These are phyloP conservation scores for Eucalyptus pauciflora DNA, from an alignment of 345 rosid genomes.

Conservation along the genomic window DNA sequence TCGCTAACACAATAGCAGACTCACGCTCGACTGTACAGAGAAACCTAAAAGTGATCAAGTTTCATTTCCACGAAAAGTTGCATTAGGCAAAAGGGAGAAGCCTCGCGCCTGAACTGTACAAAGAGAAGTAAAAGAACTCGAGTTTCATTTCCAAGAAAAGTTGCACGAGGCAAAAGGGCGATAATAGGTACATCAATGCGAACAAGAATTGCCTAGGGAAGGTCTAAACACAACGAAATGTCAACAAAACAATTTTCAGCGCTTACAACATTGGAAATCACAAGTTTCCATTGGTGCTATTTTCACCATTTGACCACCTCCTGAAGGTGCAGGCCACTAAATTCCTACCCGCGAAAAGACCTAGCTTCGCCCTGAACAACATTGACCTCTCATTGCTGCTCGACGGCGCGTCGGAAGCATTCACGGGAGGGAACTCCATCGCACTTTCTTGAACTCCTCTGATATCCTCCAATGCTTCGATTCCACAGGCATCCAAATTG, in stretches of 20 bases:
- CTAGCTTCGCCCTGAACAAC: conserved; percentile 35
- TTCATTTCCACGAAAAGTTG: not conserved
- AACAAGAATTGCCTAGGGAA: not conserved
- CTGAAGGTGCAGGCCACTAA: conserved; percentile 39
- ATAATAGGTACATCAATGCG: not conserved
- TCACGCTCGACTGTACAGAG: not conserved
- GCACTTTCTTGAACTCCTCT: conserved; percentile 33
- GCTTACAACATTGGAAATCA: not conserved
- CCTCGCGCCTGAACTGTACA: not conserved
- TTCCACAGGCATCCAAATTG: conserved; percentile 45
- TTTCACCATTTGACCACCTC: conserved; percentile 39
- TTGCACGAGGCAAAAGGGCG: not conserved
- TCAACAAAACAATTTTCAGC: not conserved
- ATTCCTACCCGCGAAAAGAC: conserved; percentile 42
- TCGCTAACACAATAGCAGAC: not conserved
- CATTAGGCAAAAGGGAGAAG: not conserved
- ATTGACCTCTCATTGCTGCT: conserved; percentile 40
- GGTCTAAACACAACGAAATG: not conserved
- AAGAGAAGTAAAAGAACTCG: not conserved
- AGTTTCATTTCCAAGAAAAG: not conserved
- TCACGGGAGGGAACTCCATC: conserved; percentile 7
- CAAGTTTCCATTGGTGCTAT: conserved; percentile 10
- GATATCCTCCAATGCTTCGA: conserved; percentile 19
- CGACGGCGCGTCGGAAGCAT: conserved; percentile 11
- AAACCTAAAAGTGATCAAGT: fast-evolving